Evolutionary conservation across 2,329 filamentous ascomycete genomes (phyloP), one percentile per base, ranked within the genome.

Genomic region (Calonectria henricotiae): DNA sequence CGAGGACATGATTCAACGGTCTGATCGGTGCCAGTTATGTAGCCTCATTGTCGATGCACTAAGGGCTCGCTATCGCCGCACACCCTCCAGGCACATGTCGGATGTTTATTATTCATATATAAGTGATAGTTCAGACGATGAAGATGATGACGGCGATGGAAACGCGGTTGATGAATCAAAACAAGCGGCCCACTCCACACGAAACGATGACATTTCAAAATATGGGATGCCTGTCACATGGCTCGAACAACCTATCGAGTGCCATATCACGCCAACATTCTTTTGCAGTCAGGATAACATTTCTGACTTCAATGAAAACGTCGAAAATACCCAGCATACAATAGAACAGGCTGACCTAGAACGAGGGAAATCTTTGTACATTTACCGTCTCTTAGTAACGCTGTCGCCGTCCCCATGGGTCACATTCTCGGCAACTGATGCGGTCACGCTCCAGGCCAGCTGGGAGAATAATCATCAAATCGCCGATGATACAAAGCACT

Each of bases 211-310:
- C 2, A 46, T 73, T 13, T 15, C 69, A 3, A 39, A 11, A 11
- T 13, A 73, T 2, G 71, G 68, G 0, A 55, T 73, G 2, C 69
- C 39, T 11, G 27, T 71, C 1, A 67, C 71, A 8, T 49, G 39
- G 5, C 6, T 11, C 0, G n/a, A 62, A 2, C 11, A 54, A 15
- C 49, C 46, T 0, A 69, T 71, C 9, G 32, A 61, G 5, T 73
- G 71, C n/a, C 23, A 30, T 2, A 43, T 73, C 5, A 11, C 17
- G 5, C 47, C 62, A 20, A 43, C 17, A 8, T 64, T 64, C 37
- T 55, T 64, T 32, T 64, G 62, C 13, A 12, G 20, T 1, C 62
- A 64, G 4, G 37, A 49, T 7, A 23, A 44, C 17, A 25, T 4
- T 5, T 17, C 8, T 8, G 15, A 43, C 23, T 43, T 25, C 23